These are phyloP conservation scores for Sugiyamaella marilandica DNA, from an alignment of 805 yeast species.

Conservation along the genomic window DNA sequence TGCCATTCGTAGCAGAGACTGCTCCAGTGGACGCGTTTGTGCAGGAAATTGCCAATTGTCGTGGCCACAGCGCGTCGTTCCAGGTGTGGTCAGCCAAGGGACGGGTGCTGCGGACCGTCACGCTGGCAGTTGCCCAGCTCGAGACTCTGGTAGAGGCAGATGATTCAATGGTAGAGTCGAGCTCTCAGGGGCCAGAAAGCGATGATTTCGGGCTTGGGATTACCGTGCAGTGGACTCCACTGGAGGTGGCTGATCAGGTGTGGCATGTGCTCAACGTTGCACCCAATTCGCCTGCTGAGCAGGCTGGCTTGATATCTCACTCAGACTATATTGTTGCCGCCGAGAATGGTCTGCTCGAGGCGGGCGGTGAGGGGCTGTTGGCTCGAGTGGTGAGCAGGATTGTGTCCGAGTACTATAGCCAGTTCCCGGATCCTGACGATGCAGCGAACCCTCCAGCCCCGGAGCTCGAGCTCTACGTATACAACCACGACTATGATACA, in stretches of 20 bases:
- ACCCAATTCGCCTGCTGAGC: constrained; percentile 73
- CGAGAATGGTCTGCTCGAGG: constrained; percentile 75
- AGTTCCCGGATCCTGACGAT: constrained; percentile 28
- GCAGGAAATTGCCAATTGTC: constrained; percentile 41
- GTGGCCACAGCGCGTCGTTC: constrained; percentile 43
- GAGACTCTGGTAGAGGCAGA: constrained; percentile 1
- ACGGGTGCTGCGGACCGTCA: constrained; percentile 31
- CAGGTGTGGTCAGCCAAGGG: constrained; percentile 89
- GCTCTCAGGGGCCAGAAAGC: not conserved
- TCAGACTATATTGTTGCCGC: constrained; percentile 87
- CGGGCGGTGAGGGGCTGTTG: constrained; percentile 81
- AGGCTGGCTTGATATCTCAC: constrained; percentile 76
- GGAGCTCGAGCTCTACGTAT: constrained; percentile 60
- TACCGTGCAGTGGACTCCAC: constrained; percentile 70
- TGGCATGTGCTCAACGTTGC: constrained; percentile 80
- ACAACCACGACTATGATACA: constrained; percentile 81
- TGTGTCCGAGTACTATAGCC: constrained; percentile 43
- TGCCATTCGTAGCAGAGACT: constrained; percentile 8
- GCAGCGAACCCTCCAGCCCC: constrained; percentile 23
- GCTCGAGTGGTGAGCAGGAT: constrained; percentile 50
- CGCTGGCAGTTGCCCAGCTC: constrained; percentile 21
- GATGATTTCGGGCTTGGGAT: constrained; percentile 53
- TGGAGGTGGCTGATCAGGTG: constrained; percentile 70
- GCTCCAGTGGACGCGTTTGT: constrained; percentile 30
- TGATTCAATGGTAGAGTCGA: not conserved